These are phyloP conservation scores for Aspergillus sp. DNA, from an alignment of 2,329 filamentous ascomycete genomes.

Conservation along the genomic window DNA sequence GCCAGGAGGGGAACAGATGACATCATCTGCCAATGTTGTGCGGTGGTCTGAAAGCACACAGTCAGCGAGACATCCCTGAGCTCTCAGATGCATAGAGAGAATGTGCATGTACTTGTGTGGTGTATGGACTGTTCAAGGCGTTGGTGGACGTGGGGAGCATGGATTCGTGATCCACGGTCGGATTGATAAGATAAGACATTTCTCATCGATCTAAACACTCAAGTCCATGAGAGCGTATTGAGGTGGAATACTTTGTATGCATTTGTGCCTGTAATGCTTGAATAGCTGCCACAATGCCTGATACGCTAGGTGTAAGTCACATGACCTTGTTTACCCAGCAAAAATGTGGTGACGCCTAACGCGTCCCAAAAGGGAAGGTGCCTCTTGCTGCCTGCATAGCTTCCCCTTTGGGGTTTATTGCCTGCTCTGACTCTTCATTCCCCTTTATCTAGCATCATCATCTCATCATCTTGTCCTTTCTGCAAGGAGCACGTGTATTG, in stretches of 20 bases:
- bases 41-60: not conserved
- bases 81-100: too few relatives aligned
- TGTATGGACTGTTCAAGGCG: too few relatives aligned
- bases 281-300: too few relatives aligned
- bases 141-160: not conserved
- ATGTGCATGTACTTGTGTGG: too few relatives aligned
- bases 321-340: conserved; percentile 5
- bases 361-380: conserved; percentile 1
- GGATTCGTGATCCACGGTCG: not conserved
- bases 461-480: not conserved
- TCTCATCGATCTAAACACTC: not conserved
- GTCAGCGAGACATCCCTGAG: not conserved
- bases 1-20: not conserved
- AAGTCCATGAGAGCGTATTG: not conserved
- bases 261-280: too few relatives aligned
- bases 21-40: not conserved
- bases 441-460: too few relatives aligned
- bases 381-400: conserved; percentile 1
- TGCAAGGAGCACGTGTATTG: not conserved
- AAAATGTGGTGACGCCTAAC: conserved; percentile 1
- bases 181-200: not conserved
- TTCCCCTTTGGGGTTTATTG: not conserved
- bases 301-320: not conserved
- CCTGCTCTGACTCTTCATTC: not conserved
- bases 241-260: too few relatives aligned